phyloP scores from a whole-genome alignment of 2,329 filamentous ascomycete species.

The Aspergillus fumigatiaffinis region DNA sequence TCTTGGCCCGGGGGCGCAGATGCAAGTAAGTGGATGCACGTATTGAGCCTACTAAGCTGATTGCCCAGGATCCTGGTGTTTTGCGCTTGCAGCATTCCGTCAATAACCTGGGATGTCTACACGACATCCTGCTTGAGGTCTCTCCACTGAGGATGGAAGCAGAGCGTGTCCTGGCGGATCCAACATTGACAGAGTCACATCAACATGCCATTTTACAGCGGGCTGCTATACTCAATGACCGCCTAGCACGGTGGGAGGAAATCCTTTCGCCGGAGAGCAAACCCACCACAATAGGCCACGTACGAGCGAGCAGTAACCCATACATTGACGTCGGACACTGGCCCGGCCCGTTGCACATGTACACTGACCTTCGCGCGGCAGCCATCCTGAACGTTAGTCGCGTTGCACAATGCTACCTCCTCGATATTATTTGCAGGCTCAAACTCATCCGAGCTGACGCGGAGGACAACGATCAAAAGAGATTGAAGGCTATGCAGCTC shows the following conservation, averaged over 20 bases:
- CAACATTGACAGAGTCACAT: too few species aligned
- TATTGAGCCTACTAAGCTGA: too few species aligned
- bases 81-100: too few species aligned
- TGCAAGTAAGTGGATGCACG: too few species aligned
- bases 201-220: background rate
- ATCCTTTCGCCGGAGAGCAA: background rate
- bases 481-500: background rate
- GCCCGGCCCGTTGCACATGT: background rate
- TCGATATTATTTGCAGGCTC: background rate
- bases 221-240: background rate
- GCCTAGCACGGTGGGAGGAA: background rate
- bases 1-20: background rate
- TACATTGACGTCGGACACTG: background rate
- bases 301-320: background rate
- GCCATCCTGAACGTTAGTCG: slow-evolving; percentile 1
- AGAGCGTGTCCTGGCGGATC: too few species aligned
- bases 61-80: too few species aligned
- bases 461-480: background rate
- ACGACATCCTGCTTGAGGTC: too few species aligned
- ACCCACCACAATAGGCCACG: background rate
- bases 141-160: too few species aligned
- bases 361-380: background rate
- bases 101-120: too few species aligned
- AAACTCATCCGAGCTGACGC: background rate
- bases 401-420: slow-evolving; percentile 1